Evolutionary conservation across 495 filamentous ascomycete genomes (phyloP).

Genomic region (Neurospora terricola): DNA sequence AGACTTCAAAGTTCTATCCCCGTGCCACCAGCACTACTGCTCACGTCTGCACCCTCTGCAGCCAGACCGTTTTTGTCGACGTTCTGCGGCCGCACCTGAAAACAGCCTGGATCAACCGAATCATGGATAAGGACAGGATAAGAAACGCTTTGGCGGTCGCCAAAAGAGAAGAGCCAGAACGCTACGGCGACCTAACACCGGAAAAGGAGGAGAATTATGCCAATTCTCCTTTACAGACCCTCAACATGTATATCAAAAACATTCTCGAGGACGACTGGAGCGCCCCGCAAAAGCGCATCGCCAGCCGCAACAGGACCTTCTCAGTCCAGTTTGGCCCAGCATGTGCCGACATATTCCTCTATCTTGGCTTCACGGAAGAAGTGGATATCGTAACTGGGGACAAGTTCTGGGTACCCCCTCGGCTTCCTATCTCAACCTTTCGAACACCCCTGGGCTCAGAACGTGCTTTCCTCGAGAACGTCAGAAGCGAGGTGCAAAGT

Average conservation of each 20-base stretch:
- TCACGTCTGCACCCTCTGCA: constrained; percentile 51
- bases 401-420: constrained; percentile 17
- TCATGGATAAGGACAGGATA: constrained; percentile 48
- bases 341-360: constrained; percentile 52
- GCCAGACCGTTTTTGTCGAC: constrained; percentile 25
- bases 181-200: constrained; percentile 41
- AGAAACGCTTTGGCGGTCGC: constrained; percentile 42
- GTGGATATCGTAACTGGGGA: constrained; percentile 12
- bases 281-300: constrained; percentile 43
- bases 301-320: constrained; percentile 62
- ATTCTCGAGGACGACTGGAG: constrained; percentile 36
- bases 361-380: constrained; percentile 47
- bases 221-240: constrained; percentile 42
- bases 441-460: constrained; percentile 15
- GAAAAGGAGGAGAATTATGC: constrained; percentile 27
- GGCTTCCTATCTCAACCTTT: constrained; percentile 5
- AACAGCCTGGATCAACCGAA: constrained; percentile 36
- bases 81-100: constrained; percentile 44
- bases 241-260: constrained; percentile 55
- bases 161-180: constrained; percentile 44
- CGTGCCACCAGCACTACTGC: not conserved
- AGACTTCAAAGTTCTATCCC: constrained; percentile 19
- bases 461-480: constrained; percentile 26
- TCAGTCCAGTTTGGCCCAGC: constrained; percentile 54
- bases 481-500: constrained; percentile 25